Base-by-base conservation (phyloP, 768 basidiomycete genomes). In the Hericium rajendrae region DNA sequence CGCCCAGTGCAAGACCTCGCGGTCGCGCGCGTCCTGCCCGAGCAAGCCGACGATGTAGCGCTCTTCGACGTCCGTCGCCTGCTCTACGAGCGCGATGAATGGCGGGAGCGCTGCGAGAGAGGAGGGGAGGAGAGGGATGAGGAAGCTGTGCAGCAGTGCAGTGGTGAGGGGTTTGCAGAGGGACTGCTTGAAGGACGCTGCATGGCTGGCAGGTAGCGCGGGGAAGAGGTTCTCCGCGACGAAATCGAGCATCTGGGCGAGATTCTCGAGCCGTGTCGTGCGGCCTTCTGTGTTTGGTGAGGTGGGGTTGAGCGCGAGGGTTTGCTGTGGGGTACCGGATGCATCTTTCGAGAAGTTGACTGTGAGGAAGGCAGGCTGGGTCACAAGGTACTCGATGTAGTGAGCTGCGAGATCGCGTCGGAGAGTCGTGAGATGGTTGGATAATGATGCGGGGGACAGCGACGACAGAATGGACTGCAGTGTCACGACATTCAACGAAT, bases 121-220 rank as follows among this genome's bases (percentile, higher is more conserved):
- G 0, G 82, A 78, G 0, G 93, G 91, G 3, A 94, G 72, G n/a
- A 77, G 76, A 0, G 87, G 82, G 38, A 84, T 71, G 48, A 94
- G 75, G 38, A 94, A 70, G 60, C 82, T 76, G 51, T 82, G 77
- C 53, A 94, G 75, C 18, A 92, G 64, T 24, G 82, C 79, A 4
- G 73, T 74, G 3, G 79, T 78, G 16, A 88, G 62, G 1, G 86
- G 82, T 64, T 80, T 83, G 66, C 74, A 76, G 2, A 94, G 71
- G 13, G 80, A 79, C 32, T 72, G 77, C n/a, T 76, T 68, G 61
- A 91, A 85, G 2, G 66, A 60, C 9, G 70, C 64, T 22, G 68
- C 60, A 53, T 84, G 77, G 0, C 76, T 58, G 1, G 67, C 46
- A 15, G 88, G 84, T 18, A 89, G 69, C 54, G 71, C 67, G 2